A percentile compares a stretch with the other conserved stretches of the same genome.
Conservation (phyloP, 2,329 filamentous ascomycete species). For the Metarhizium anisopliae region DNA sequence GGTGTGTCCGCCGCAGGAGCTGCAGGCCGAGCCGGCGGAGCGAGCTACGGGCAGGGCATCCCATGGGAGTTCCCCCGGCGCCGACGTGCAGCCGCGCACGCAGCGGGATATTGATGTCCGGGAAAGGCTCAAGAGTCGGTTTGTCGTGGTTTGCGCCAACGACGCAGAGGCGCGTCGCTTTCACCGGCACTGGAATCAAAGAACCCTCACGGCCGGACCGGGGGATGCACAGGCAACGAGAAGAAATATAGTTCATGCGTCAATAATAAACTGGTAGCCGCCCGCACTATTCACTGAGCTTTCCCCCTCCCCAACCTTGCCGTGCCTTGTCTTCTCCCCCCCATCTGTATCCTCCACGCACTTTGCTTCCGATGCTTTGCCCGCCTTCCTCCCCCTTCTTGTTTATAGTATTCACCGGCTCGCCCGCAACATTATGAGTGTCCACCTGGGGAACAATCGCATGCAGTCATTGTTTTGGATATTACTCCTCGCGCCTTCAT, state of each 20-base stretch:
- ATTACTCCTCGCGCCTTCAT: not conserved
- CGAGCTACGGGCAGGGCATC: conserved; percentile 2
- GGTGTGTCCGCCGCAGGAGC: conserved; percentile 10
- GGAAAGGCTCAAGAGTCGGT: conserved; percentile 17
- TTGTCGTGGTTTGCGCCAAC: conserved; percentile 23
- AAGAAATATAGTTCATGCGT: conserved; percentile 18
- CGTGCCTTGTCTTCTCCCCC: not conserved
- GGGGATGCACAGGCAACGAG: conserved; percentile 5
- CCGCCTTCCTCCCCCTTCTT: not conserved
- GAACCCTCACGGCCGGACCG: conserved; percentile 14
- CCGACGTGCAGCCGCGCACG: not conserved
- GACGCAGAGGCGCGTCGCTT: conserved; percentile 28
- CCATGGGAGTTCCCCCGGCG: conserved; percentile 4
- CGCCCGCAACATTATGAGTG: not conserved
- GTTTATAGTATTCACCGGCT: not conserved
- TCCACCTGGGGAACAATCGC: not conserved
- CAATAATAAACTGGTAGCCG: conserved; percentile 24
- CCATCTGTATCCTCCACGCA: not conserved
- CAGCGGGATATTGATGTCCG: conserved; percentile 9
- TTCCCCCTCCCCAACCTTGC: not conserved
- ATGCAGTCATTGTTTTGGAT: not conserved
- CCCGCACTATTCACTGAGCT: conserved; percentile 3
- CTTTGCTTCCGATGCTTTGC: not conserved
- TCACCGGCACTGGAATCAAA: conserved; percentile 31
- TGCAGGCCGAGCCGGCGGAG: conserved; percentile 1